Percentiles rank a stretch among this genome's conserved stretches.
Conservation (phyloP, 345 rosid genomes). For the Orychophragmus violaceus region DNA sequence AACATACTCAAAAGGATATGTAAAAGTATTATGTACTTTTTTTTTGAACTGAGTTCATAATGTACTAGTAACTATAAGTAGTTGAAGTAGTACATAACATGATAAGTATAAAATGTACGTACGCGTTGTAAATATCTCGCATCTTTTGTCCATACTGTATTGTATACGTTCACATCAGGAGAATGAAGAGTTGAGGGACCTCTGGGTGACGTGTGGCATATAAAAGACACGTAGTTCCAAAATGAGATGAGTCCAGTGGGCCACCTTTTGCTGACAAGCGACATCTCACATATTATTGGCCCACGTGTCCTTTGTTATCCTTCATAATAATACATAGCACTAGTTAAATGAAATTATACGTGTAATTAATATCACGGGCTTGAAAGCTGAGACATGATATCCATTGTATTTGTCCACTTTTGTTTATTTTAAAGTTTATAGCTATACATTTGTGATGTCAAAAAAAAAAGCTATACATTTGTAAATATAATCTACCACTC, state of each 20-base stretch:
- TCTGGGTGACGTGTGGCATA: constrained; percentile 12
- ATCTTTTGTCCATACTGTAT: neutral
- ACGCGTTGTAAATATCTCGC: neutral
- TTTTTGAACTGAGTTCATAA: too few relatives aligned
- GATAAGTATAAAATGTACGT: neutral
- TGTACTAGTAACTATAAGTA: neutral
- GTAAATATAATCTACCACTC: neutral
- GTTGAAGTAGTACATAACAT: neutral
- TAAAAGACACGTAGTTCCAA: neutral
- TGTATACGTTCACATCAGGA: neutral
- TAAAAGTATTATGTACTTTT: too few relatives aligned
- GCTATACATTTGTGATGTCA: neutral
- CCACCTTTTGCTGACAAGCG: constrained; percentile 17
- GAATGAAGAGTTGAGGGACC: neutral
- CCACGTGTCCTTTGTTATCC: constrained; percentile 6
- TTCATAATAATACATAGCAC: neutral
- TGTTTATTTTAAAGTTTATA: neutral
- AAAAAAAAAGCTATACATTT: neutral
- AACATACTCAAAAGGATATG: too few relatives aligned
- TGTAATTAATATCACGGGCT: neutral
- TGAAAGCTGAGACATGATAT: neutral
- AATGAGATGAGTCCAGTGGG: constrained; percentile 23
- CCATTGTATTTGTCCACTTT: neutral
- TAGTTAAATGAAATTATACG: neutral
- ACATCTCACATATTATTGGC: constrained; percentile 8